These are phyloP conservation scores for Trichoderma aggressivum DNA, from an alignment of 2,329 filamentous ascomycete genomes.

Conservation along the genomic window DNA sequence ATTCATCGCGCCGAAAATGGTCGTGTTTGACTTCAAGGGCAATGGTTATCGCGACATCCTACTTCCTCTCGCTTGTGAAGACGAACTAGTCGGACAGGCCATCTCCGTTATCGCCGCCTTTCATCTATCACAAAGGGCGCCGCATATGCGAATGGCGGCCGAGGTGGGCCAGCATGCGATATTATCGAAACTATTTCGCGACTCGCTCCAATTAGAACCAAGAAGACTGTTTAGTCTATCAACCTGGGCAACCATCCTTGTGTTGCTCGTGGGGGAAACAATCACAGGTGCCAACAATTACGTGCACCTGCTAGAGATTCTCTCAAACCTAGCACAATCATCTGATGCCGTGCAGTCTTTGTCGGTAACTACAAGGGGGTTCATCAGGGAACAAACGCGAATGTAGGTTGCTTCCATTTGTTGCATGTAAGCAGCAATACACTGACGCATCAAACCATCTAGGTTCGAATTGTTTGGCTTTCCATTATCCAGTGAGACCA, in stretches of 20 bases:
- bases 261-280: slow-evolving; percentile 3
- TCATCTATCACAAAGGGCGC: slow-evolving; percentile 3
- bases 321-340: not conserved
- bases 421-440: too few species aligned
- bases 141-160: slow-evolving; percentile 11
- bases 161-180: slow-evolving; percentile 14
- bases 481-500: slow-evolving; percentile 3
- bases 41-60: slow-evolving; percentile 13
- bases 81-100: slow-evolving; percentile 6
- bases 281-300: slow-evolving; percentile 12
- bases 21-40: slow-evolving; percentile 6
- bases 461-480: slow-evolving; percentile 13
- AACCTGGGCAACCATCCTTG: slow-evolving; percentile 3
- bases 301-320: slow-evolving; percentile 2
- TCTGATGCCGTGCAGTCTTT: slow-evolving; percentile 1
- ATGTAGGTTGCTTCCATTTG: not conserved
- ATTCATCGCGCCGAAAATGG: slow-evolving; percentile 12
- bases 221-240: slow-evolving; percentile 3
- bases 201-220: slow-evolving; percentile 10
- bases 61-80: slow-evolving; percentile 7
- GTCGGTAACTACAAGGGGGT: not conserved
- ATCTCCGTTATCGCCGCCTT: slow-evolving; percentile 13
- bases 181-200: slow-evolving; percentile 4
- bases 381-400: slow-evolving; percentile 8
- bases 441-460: not conserved